Percentiles rank a stretch among this genome's conserved stretches.
These are phyloP conservation scores for Lasiosphaeriaceae sp. DNA, from an alignment of 495 filamentous ascomycete species.

Conservation along the genomic window DNA sequence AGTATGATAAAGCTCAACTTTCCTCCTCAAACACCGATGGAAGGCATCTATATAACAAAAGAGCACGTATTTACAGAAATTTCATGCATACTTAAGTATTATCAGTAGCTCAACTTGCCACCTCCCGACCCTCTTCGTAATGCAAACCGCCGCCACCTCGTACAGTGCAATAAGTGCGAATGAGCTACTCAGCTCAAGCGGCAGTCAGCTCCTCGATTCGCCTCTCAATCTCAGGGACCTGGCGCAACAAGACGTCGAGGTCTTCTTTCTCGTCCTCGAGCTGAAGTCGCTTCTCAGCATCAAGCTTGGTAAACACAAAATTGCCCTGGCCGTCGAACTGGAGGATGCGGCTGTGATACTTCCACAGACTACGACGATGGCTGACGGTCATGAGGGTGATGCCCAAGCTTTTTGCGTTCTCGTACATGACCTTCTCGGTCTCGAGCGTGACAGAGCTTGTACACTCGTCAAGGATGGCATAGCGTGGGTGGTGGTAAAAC, in stretches of 20 bases:
- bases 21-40: no score
- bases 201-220: conserved; percentile 73
- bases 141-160: no score
- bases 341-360: conserved; percentile 87
- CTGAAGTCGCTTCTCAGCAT: conserved; percentile 79
- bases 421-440: conserved; percentile 94
- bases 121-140: no score
- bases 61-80: no score
- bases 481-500: conserved; percentile 90
- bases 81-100: no score
- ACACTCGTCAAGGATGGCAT: conserved; percentile 95
- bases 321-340: conserved; percentile 95
- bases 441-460: conserved; percentile 90
- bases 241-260: conserved; percentile 75
- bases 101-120: no score
- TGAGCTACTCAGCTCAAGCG: conserved; percentile 4
- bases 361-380: conserved; percentile 89
- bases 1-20: no score
- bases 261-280: conserved; percentile 98
- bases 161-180: no score
- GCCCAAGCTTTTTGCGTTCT: conserved; percentile 83
- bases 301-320: conserved; percentile 85
- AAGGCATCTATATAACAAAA: no score
- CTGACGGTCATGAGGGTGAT: conserved; percentile 96
- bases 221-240: conserved; percentile 82